A percentile compares a stretch with the other conserved stretches of the same genome.
phyloP scores from a whole-genome alignment of 2,329 filamentous ascomycete genomes.

The Verticillium alfalfae region DNA sequence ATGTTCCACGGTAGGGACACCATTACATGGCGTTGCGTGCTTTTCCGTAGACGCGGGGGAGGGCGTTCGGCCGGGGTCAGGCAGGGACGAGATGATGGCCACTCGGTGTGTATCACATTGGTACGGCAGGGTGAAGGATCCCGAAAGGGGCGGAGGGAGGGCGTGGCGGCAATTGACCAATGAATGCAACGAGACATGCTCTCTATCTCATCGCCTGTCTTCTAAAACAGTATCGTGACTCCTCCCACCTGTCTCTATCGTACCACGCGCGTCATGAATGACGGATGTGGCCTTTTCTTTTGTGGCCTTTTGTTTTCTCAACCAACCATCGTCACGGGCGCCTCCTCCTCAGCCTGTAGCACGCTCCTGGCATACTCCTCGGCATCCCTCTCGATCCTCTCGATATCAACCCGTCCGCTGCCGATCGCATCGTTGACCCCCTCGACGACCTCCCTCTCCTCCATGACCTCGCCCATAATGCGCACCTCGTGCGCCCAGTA shows the following conservation, averaged over 20 bases:
- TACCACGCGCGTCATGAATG: too few relatives aligned
- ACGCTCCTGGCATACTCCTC: constrained; percentile 51
- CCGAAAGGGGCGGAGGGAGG: background rate
- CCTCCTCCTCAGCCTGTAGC: constrained; percentile 20
- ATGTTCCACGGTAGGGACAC: background rate
- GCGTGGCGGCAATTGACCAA: background rate
- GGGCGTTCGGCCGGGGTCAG: background rate
- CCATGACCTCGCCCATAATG: constrained; percentile 69
- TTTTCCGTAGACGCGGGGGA: background rate
- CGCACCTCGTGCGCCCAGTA: constrained; percentile 81
- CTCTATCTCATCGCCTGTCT: background rate
- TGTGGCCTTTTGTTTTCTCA: background rate
- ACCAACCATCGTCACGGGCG: constrained; percentile 3
- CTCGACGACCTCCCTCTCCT: constrained; percentile 69
- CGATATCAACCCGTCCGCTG: constrained; percentile 55
- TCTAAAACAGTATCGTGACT: background rate
- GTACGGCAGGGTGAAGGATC: background rate
- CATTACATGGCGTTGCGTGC: background rate
- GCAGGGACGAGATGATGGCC: background rate
- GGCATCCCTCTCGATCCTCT: constrained; percentile 56
- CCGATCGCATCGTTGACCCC: constrained; percentile 63
- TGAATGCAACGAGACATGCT: background rate
- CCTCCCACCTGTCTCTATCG: too few relatives aligned
- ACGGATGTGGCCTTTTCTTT: too few relatives aligned
- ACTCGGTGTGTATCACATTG: background rate